Evolutionary conservation across 495 filamentous ascomycete species (phyloP), one percentile per base, ranked within the genome.

Genomic region (Neurospora africana): DNA sequence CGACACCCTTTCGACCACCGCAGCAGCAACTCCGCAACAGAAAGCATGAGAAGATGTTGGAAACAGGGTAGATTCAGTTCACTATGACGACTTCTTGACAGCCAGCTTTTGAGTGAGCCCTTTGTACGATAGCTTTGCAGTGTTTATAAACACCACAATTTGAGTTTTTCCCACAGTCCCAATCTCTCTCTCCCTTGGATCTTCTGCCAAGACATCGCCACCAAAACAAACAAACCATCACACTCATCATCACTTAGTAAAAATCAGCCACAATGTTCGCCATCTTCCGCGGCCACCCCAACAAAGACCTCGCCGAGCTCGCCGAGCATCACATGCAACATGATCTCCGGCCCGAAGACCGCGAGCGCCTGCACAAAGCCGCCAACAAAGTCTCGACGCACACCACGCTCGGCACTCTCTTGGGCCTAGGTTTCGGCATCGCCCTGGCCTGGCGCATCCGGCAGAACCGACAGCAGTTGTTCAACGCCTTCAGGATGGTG

Each of bases 301-400:
- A 86, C 69, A 87, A 90, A 40, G 79, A 80, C 58, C 84, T 92
- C 27, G 78, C 80, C 70, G 78, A 81, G 33, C 84, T 92, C 13
- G 89, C 89, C 37, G 87, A 91, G 72, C 77, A 89, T 69, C 90
- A 91, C 79, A 70, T 90, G 39, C 82, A 91, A 70, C 84, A 90
- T 70, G 89, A 91, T 80, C 84, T 91, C 36, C 78, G 80, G 17
- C 74, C 84, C 72, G 80, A 83, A 15, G 90, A 92, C 76, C 89
- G 90, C 74, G 86, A 88, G 13, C 82, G 80, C 2, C 81, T 92
- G 13, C 81, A 83, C 36, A 79, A 74, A 6, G 90, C 90, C 8
- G 86, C 88, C 13, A 74, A 72, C 6, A 87, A 80, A 67, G 79
- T 91, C 21, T 83, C 82, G 17, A 81, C 81, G 4, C 84, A 88